Evolutionary conservation across 2,329 filamentous ascomycete genomes (phyloP), one percentile per base, ranked within the genome.

Genomic region (Phyllosticta citrichinensis): DNA sequence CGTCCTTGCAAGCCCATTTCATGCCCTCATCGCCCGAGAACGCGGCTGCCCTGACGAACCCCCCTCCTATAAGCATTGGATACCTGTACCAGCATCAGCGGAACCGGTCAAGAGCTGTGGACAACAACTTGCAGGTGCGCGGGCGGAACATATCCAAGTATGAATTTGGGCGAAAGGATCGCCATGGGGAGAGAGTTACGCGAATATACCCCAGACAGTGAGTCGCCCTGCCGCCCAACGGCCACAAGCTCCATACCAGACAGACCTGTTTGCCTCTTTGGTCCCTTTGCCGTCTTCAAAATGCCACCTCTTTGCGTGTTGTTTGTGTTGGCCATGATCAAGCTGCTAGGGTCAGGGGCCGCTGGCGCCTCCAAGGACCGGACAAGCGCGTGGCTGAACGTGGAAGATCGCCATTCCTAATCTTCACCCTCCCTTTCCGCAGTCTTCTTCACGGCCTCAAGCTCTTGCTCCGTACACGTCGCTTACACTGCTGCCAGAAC

Each of bases 101-200:
- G 65, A 70, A 64, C 61, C 68, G 67, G 63, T 66, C 65, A 63
- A 71, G 69, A 66, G 66, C 68, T 56, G 67, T 70, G 63, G 73
- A 75, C 66, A 47, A 47, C 40, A 70, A 63, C 57, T 63, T 68
- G 52, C 69, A 72, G 63, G 61, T 69, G 24, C 72, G 71, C 64
- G 71, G 71, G 57, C 71, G 72, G 63, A 69, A 73, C 64, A 68
- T 66, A 62, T 70, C 71, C 67, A 70, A 70, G 68, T 62, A 75
- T 75, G 73, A 75, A 71, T 63, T 74, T 72, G 73, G 72, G 73
- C 71, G 72, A 73, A 64, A 68, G 70, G 69, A 73, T 70, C 73
- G 70, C 63, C 67, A 68, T 64, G 72, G 69, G 47, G 69, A 70
- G 64, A 66, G 69, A 62, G 70, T 73, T 68, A 74, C 71, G 60